Base-by-base conservation (phyloP, 1,139 yeast genomes). In the Candida sp. region DNA sequence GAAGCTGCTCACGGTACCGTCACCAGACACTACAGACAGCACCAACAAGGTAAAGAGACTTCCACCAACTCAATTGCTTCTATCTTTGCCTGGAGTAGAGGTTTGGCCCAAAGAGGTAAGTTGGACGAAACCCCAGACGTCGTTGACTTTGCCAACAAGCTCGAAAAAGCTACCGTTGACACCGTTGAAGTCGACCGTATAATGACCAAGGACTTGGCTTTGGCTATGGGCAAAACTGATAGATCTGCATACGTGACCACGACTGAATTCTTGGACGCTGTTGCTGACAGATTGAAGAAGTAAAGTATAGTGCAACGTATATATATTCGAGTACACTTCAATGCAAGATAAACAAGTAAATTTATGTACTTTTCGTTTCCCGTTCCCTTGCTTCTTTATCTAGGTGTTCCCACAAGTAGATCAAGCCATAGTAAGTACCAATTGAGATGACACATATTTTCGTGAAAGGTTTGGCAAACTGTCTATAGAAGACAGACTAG, bases 1-100 rank as follows among this genome's bases (percentile, higher is more conserved):
- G 96, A 88, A 72, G 96, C 96, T 55, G 96, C 96, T 39, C 96
- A 88, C 63, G 96, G 96, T 58, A 88, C 96, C 5, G 96, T 88
- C 59, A 88, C 96, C 31, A 85, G 96, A 81, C 96, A 88, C 68
- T 88, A 77, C 73, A 87, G 94, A 82, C 89, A 84, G 71, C 87
- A 86, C 65, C 94, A 88, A 72, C 86, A 85, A 68, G 96, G 96
- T 54, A 86, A 88, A 68, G 93, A 87, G 67, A 88, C 96, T 11
- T 86, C 92, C 5, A 88, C 96, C 50, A 88, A 88, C 72, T 88
- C 96, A 6, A 88, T 88, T 68, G 96, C 96, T 2, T 87, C 92
- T 8, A 88, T 88, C 54, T 88, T 87, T 64, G 96, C 96, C 33
- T 88, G 96, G 96, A 70, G 92, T n/a, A 81, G 93, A 70, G 96